A percentile compares a stretch with the other conserved stretches of the same genome.
phyloP scores from a whole-genome alignment of 1,284 basidiomycete species.

The Fomitopsis schrenkii region DNA sequence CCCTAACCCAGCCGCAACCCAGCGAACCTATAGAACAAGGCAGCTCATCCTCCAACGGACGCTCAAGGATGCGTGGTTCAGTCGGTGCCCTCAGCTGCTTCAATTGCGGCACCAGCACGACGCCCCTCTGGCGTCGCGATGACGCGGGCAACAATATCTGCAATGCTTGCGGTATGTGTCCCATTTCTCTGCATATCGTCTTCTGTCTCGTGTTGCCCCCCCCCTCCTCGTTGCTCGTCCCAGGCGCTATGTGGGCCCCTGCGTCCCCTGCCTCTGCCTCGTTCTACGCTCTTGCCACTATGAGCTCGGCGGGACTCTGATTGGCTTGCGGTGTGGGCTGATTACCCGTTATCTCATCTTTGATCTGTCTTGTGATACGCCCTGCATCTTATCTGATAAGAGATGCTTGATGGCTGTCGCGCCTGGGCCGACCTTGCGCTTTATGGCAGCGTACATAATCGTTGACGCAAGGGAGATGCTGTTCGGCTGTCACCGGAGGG shows the following conservation, averaged over 20 bases:
- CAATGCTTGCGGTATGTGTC: conserved; percentile 86
- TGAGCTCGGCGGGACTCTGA: not conserved
- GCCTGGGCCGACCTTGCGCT: conserved; percentile 2
- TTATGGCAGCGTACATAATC: not conserved
- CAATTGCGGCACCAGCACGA: conserved; percentile 92
- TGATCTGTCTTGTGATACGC: conserved; percentile 4
- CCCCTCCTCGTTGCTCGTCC: not conserved
- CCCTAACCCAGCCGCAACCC: conserved; percentile 12
- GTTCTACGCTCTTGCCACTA: conserved; percentile 5
- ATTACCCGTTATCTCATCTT: conserved; percentile 2
- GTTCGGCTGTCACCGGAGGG: not conserved
- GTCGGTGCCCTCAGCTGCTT: conserved; percentile 85
- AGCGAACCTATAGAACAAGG: conserved; percentile 22
- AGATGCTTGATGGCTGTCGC: not conserved
- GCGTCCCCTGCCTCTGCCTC: not conserved
- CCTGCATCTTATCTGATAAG: conserved; percentile 9
- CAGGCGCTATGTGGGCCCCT: not conserved
- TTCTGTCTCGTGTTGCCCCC: not conserved
- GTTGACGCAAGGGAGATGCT: not conserved
- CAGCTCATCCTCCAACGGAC: conserved; percentile 23
- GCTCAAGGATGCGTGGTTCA: conserved; percentile 34
- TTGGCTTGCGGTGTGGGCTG: not conserved
- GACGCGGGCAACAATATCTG: conserved; percentile 92
- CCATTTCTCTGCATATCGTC: conserved; percentile 13
- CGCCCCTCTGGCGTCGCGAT: conserved; percentile 90